Evolutionary conservation across 176 grass and related monocot genomes (phyloP), one percentile per base, ranked within the genome.

Genomic region (Areca catechu): DNA sequence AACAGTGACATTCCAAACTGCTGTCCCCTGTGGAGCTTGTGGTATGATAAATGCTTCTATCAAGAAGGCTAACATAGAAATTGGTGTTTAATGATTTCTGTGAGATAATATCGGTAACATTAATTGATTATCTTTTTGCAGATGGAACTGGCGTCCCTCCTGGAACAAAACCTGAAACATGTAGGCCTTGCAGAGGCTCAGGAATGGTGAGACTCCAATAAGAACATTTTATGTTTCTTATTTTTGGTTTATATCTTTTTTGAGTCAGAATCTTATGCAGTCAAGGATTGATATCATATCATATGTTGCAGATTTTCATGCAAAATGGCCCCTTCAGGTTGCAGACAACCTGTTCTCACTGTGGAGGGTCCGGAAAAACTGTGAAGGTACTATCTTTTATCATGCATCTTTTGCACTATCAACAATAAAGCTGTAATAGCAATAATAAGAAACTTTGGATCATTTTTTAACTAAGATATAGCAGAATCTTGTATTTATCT

Each of bases 131-230:
- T 28, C 63, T 70, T 28, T 65, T 28, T 54, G 61, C 70, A 98
- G 87, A 63, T 76, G 93, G 88, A 70, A 78, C 81, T 72, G 93
- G 93, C 47, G 84, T 98, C 9, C 93, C 93, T 73, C 58, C 84
- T 66, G 93, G 93, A 77, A 98, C 81, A 49, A 98, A 68, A 79
- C 93, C 87, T 49, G 84, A 98, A 82, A 92, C 93, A 58, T 98
- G 93, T 51, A 28, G 48, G 63, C n/a, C 67, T 71, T 98, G 93
- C 73, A 83, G 72, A 66, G 93, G 93, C 48, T 74, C 93, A 67
- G 84, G 93, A 83, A 62, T 79, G 74, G 93, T 43, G 34, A 43
- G 34, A 43, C 10, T 43, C 34, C 34, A 43, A 43, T 43, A 43
- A 1, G 34, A 43, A 43, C 34, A 43, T 43, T 43, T 43, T 43